phyloP scores from a whole-genome alignment of 371 early-diverging fungal genomes.

The Mucor irregularis region DNA sequence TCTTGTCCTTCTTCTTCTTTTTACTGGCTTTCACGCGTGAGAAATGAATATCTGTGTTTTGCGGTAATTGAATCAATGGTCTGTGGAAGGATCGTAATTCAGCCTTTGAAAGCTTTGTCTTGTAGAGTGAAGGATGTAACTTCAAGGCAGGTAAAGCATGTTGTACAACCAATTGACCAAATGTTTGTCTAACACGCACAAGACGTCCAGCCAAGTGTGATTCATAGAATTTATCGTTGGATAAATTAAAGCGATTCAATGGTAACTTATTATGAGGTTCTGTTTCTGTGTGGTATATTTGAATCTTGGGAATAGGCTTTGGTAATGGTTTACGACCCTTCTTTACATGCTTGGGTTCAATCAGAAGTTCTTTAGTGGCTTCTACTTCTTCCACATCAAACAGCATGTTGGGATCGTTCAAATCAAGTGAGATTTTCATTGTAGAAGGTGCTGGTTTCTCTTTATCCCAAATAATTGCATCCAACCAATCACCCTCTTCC shows the following conservation, averaged over 20 bases:
- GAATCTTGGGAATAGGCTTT: slow-evolving; percentile 44
- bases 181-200: slow-evolving; percentile 84
- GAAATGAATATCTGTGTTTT: slow-evolving; percentile 61
- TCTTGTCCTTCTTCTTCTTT: slow-evolving; percentile 78
- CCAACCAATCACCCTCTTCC: slow-evolving; percentile 66
- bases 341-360: slow-evolving; percentile 44
- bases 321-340: slow-evolving; percentile 46
- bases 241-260: slow-evolving; percentile 90
- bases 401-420: slow-evolving; percentile 77
- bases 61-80: slow-evolving; percentile 73
- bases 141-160: slow-evolving; percentile 94
- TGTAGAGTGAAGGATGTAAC: slow-evolving; percentile 88
- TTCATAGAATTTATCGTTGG: slow-evolving; percentile 95
- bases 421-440: slow-evolving; percentile 67
- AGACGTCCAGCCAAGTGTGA: slow-evolving; percentile 69
- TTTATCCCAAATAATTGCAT: slow-evolving; percentile 79
- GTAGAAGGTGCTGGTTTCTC: slow-evolving; percentile 56
- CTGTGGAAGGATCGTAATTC: slow-evolving; percentile 97
- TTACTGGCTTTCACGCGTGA: slow-evolving; percentile 70
- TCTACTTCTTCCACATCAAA: slow-evolving; percentile 67
- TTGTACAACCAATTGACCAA: slow-evolving; percentile 89
- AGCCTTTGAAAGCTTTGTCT: slow-evolving; percentile 80
- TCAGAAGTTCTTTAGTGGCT: slow-evolving; percentile 44
- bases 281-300: slow-evolving; percentile 47
- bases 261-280: slow-evolving; percentile 57